Conservation (phyloP, 352 stramenopile species). For the Pythium phragmiticola region DNA sequence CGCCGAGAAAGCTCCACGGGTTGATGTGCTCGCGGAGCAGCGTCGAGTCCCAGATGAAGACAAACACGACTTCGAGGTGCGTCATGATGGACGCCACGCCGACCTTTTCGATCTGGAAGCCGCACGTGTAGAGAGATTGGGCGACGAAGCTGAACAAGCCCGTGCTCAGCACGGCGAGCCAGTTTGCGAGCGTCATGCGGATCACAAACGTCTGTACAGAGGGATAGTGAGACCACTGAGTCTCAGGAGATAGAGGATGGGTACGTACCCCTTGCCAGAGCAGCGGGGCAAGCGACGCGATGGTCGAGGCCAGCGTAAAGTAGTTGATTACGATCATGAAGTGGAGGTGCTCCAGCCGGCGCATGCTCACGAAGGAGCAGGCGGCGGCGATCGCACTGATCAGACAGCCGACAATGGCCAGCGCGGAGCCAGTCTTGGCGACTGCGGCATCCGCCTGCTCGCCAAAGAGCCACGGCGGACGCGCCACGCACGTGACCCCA, state of each 20-base stretch:
- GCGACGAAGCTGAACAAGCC: slow-evolving; percentile 44
- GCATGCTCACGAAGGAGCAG: slow-evolving; percentile 39
- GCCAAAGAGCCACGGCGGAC: slow-evolving; percentile 49
- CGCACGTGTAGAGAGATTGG: slow-evolving; percentile 55
- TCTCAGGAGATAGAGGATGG: too few relatives aligned
- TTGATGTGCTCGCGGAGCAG: slow-evolving; percentile 44
- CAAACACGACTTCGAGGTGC: slow-evolving; percentile 52
- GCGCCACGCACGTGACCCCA: slow-evolving; percentile 44
- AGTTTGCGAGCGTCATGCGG: slow-evolving; percentile 35
- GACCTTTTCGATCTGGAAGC: slow-evolving; percentile 59
- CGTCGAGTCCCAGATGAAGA: slow-evolving; percentile 50
- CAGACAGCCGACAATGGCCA: slow-evolving; percentile 34
- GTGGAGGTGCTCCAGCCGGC: slow-evolving; percentile 42
- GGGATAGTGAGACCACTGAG: too few relatives aligned
- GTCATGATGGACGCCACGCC: slow-evolving; percentile 46
- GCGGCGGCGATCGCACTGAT: slow-evolving; percentile 29
- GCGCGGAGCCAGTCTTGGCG: slow-evolving; percentile 27
- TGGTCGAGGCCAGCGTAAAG: slow-evolving; percentile 37
- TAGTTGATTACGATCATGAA: slow-evolving; percentile 60
- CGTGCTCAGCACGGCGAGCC: slow-evolving; percentile 40
- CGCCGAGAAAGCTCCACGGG: slow-evolving; percentile 43
- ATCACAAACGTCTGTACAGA: slow-evolving; percentile 29
- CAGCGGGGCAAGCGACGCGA: neutral
- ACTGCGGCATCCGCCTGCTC: slow-evolving; percentile 18
- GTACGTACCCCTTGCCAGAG: neutral